Percentiles rank a stretch among this genome's conserved stretches.
Conservation (phyloP, 2,329 filamentous ascomycete species). For the Magnaporthiopsis poae region DNA sequence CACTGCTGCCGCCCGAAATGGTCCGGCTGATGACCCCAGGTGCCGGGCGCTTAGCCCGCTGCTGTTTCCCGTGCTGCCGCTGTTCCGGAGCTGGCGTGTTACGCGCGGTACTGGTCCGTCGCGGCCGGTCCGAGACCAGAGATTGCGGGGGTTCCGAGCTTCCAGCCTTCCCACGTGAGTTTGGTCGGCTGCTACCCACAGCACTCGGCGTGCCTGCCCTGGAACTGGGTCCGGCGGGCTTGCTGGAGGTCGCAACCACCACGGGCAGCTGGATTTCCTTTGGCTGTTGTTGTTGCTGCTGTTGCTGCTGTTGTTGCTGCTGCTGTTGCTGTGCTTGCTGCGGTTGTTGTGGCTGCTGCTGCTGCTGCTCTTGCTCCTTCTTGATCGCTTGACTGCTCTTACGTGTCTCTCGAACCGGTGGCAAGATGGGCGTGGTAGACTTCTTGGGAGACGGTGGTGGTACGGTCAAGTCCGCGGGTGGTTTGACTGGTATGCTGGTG, state of each 20-base stretch:
- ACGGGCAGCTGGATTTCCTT: conserved; percentile 6
- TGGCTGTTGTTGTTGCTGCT: conserved; percentile 13
- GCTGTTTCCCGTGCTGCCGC: conserved; percentile 21
- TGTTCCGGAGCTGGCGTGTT: conserved; percentile 46
- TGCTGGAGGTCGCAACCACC: conserved; percentile 7
- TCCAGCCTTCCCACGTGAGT: conserved; percentile 42
- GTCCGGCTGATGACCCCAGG: conserved; percentile 60
- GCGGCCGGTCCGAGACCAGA: conserved; percentile 42
- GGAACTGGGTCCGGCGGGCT: conserved; percentile 14
- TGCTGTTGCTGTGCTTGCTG: conserved; percentile 7
- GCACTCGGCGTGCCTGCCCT: conserved; percentile 16
- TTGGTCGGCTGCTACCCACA: conserved; percentile 33
- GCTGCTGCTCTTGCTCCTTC: conserved; percentile 12
- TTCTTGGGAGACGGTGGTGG: conserved; percentile 22
- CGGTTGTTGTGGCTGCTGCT: background rate
- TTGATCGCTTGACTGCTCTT: conserved; percentile 19
- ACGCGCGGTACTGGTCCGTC: conserved; percentile 46
- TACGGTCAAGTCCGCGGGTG: conserved; percentile 21
- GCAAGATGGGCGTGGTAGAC: conserved; percentile 25
- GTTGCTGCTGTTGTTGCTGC: background rate
- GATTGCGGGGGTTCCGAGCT: conserved; percentile 41
- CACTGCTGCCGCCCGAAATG: conserved; percentile 51
- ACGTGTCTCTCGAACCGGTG: conserved; percentile 24
- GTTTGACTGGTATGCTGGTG: conserved; percentile 19
- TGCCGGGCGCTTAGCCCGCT: conserved; percentile 59